Percentiles rank a stretch among this genome's conserved stretches.
Conservation (phyloP, 192 early-diverging fungal genomes). For the Chytriomyces confervae region DNA sequence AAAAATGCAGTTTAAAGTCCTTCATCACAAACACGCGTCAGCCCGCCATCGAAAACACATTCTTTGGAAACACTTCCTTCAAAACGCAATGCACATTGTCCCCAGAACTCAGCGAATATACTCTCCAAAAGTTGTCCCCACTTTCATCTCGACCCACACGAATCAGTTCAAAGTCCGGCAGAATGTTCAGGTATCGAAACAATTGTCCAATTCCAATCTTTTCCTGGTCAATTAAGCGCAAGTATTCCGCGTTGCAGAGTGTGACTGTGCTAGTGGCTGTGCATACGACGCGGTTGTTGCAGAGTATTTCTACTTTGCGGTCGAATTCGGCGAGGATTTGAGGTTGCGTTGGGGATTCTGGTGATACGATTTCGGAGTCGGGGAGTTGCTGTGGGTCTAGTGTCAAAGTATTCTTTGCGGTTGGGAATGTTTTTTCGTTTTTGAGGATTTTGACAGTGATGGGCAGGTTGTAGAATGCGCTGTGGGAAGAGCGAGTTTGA, state of each 20-base stretch:
- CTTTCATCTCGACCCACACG: slow-evolving; percentile 29
- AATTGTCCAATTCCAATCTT: slow-evolving; percentile 61
- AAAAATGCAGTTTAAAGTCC: neutral
- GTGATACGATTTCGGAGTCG: slow-evolving; percentile 4
- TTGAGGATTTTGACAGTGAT: slow-evolving; percentile 53
- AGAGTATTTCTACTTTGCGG: slow-evolving; percentile 46
- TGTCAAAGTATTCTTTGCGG: neutral
- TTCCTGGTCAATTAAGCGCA: slow-evolving; percentile 42
- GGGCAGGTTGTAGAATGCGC: slow-evolving; percentile 57
- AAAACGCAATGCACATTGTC: slow-evolving; percentile 41
- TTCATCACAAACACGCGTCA: neutral
- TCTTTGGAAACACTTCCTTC: slow-evolving; percentile 45
- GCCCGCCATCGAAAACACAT: slow-evolving; percentile 33
- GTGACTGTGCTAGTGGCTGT: slow-evolving; percentile 45
- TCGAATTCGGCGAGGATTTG: slow-evolving; percentile 39
- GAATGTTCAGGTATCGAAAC: slow-evolving; percentile 55
- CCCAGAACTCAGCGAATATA: slow-evolving; percentile 34
- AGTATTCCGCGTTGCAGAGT: slow-evolving; percentile 42
- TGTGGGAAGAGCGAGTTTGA: neutral
- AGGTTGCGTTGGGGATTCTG: neutral
- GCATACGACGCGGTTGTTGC: slow-evolving; percentile 47
- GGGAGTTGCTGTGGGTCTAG: neutral
- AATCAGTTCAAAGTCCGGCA: slow-evolving; percentile 55
- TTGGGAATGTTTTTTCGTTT: slow-evolving; percentile 36
- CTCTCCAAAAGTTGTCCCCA: slow-evolving; percentile 39